A percentile compares a stretch with the other conserved stretches of the same genome.
Conservation (phyloP, 169 alveolate genomes). For the Pseudocohnilembus persalinus region DNA sequence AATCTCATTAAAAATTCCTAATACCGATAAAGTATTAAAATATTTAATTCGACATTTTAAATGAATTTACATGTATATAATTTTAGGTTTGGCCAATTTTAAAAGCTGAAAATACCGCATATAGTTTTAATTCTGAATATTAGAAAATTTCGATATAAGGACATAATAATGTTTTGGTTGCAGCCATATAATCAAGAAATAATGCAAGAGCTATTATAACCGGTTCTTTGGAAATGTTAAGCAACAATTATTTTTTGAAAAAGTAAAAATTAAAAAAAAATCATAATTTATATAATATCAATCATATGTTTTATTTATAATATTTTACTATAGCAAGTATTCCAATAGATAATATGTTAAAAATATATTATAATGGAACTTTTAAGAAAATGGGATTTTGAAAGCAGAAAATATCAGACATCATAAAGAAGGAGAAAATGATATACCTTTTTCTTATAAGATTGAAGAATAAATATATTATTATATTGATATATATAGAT, state of each 20-base stretch:
- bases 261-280: conserved; percentile 4
- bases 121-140: conserved; percentile 5
- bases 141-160: background rate
- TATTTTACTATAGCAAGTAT: background rate
- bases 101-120: conserved; percentile 42
- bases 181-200: conserved; percentile 43
- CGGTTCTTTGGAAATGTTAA: conserved; percentile 40
- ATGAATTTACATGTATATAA: too few relatives aligned
- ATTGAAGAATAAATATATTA: conserved; percentile 36
- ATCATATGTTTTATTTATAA: background rate
- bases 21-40: background rate
- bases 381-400: conserved; percentile 30
- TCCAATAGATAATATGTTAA: conserved; percentile 20
- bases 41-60: background rate
- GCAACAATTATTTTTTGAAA: conserved; percentile 26
- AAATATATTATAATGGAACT: conserved; percentile 29
- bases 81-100: conserved; percentile 32
- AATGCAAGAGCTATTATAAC: conserved; percentile 48
- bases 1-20: background rate
- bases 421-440: conserved; percentile 32
- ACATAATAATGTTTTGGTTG: conserved; percentile 31
- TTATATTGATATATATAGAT: conserved; percentile 35
- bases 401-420: conserved; percentile 35
- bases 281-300: background rate
- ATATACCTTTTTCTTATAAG: conserved; percentile 30